A percentile compares a stretch with the other conserved stretches of the same genome.
Evolutionary conservation across 805 yeast genomes (phyloP).

Genomic region (Myxozyma vanderwaltii): DNA sequence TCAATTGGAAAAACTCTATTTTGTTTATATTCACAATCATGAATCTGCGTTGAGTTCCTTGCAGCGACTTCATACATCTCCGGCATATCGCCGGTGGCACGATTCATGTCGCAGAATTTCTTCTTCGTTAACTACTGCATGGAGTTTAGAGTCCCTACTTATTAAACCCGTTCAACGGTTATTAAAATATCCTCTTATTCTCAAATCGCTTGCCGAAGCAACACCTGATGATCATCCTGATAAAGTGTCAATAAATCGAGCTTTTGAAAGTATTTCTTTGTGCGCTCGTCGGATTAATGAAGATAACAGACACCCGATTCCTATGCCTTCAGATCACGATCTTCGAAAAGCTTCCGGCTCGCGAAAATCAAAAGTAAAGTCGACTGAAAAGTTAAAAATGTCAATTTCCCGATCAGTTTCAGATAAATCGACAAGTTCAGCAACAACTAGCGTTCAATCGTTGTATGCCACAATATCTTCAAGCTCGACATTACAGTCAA

Average conservation of each 20-base stretch:
- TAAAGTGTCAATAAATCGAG: slow-evolving; percentile 43
- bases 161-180: slow-evolving; percentile 52
- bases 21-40: slow-evolving; percentile 41
- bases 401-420: slow-evolving; percentile 15
- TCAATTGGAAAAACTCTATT: slow-evolving; percentile 42
- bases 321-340: slow-evolving; percentile 8
- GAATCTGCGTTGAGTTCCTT: slow-evolving; percentile 39
- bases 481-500: not conserved
- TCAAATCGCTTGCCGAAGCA: slow-evolving; percentile 40
- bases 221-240: slow-evolving; percentile 49
- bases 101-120: slow-evolving; percentile 39
- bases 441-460: not conserved
- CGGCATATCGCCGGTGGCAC: slow-evolving; percentile 43
- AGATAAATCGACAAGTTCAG: slow-evolving; percentile 3
- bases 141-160: slow-evolving; percentile 48
- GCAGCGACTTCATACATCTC: slow-evolving; percentile 35
- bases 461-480: not conserved
- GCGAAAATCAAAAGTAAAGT: slow-evolving; percentile 7
- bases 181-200: slow-evolving; percentile 47
- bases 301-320: not conserved
- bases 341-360: slow-evolving; percentile 8
- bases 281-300: slow-evolving; percentile 25
- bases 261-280: slow-evolving; percentile 14
- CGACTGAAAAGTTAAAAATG: slow-evolving; percentile 23
- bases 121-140: slow-evolving; percentile 41